Evolutionary conservation across 176 grass and related monocot species (phyloP).

Genomic region (Alopecurus myosuroides): DNA sequence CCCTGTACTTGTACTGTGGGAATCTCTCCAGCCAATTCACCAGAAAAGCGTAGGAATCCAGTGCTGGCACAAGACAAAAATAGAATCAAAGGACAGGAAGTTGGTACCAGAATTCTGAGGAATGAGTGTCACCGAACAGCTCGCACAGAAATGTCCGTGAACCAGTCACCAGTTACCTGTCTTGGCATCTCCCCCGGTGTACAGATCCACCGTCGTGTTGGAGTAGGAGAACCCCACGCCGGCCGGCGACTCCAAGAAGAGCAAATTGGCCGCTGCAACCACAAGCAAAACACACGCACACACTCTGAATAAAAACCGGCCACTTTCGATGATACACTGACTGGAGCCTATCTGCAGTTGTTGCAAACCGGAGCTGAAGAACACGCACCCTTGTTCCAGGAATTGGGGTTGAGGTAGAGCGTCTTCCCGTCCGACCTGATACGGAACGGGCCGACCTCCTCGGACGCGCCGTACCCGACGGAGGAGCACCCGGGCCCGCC

Average conservation of each 20-base stretch:
- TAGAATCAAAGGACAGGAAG: slow-evolving; percentile 15
- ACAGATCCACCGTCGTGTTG: slow-evolving; percentile 80
- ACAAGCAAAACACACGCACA: neutral
- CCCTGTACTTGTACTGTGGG: slow-evolving; percentile 83
- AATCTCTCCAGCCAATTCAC: slow-evolving; percentile 89
- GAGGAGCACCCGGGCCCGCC: slow-evolving; percentile 95
- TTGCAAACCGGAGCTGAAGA: neutral
- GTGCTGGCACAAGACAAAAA: slow-evolving; percentile 44
- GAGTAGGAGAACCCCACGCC: slow-evolving; percentile 98
- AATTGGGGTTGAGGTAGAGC: slow-evolving; percentile 72
- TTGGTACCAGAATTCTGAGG: neutral
- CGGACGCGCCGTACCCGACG: slow-evolving; percentile 81
- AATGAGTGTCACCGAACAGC: neutral
- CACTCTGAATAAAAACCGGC: neutral
- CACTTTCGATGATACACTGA: neutral
- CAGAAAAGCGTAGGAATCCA: slow-evolving; percentile 78
- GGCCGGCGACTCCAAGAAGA: slow-evolving; percentile 93
- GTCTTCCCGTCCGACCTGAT: slow-evolving; percentile 67
- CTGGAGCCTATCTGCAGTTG: neutral
- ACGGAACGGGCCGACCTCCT: slow-evolving; percentile 97
- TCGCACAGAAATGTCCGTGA: neutral
- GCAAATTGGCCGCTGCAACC: slow-evolving; percentile 76
- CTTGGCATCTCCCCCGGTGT: slow-evolving; percentile 64
- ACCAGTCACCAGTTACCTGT: slow-evolving; percentile 43
- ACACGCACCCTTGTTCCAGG: slow-evolving; percentile 84